Base-by-base conservation (phyloP, 2,329 filamentous ascomycete genomes). In the Fusarium sublunatum region DNA sequence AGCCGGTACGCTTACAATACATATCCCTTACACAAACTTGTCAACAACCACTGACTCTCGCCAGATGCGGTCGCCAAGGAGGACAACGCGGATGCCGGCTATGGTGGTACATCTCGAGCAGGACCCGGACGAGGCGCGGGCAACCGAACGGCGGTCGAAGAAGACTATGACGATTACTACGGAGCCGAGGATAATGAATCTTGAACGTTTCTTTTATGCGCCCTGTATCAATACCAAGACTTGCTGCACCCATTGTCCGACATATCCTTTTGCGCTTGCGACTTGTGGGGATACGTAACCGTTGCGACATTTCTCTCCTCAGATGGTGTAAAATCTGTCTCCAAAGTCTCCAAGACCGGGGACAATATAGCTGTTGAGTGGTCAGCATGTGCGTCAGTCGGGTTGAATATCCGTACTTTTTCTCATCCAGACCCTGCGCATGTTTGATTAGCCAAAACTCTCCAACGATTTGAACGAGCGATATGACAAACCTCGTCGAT, bases 281-380 rank as follows among this genome's bases (percentile, higher is more conserved):
- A 60, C 34, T 46, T 49, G 44, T 50, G 46, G 47, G 41, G 52
- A 55, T 44, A 40, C 39, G 44, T 61, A 57, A 57, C 58, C 49
- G 25, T 38, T 31, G 45, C 61, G 40, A 38, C 56, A 43, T 49
- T 40, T 55, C 48, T 35, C 36, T 42, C 43, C 61, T 78, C 75
- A 97, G 77, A 97, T 86, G 53, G 94, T 97, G 77, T 97, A 98
- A 78, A 95, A 98, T 66, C 94, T 85, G 76, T 98, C 94, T 58
- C 94, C 94, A 77, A 98, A 98, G 76, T 98, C 94, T 67, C 94
- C 94, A 15, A 98, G 83, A 26, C 94, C 94, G 26, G 94, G 94
- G 51, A 96, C 87, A 73, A 98, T 98, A 76, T 97, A 98, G 77
- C 94, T 98, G 75, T 64, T 66, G 38, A 60, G 51, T 45, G 51